phyloP scores from a whole-genome alignment of 2,329 filamentous ascomycete species.

The Pezicula radicicola region DNA sequence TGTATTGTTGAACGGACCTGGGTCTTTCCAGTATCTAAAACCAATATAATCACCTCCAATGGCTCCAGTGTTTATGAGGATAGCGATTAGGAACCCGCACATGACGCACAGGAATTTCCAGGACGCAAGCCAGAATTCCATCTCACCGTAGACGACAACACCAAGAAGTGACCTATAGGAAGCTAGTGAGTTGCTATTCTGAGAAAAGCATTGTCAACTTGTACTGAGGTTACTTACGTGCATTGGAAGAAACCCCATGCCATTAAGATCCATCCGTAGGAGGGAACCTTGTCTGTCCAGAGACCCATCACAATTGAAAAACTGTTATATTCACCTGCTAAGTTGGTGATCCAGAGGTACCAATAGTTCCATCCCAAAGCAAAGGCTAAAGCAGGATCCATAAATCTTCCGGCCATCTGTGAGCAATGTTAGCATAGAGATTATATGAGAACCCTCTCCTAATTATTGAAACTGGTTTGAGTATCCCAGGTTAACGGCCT shows the following conservation, averaged over 20 bases:
- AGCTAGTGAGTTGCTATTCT: too few species aligned
- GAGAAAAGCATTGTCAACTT: too few species aligned
- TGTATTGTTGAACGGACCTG: constrained; percentile 32
- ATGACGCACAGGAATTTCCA: constrained; percentile 48
- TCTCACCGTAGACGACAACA: constrained; percentile 47
- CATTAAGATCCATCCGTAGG: constrained; percentile 43
- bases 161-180: constrained; percentile 33
- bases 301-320: constrained; percentile 77
- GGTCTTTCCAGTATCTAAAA: constrained; percentile 44
- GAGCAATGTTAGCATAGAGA: too few species aligned
- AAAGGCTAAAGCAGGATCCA: constrained; percentile 44
- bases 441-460: too few species aligned
- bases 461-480: too few species aligned
- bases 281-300: constrained; percentile 48
- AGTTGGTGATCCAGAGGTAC: constrained; percentile 67
- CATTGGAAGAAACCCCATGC: constrained; percentile 41
- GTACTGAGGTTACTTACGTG: too few species aligned
- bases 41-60: constrained; percentile 46
- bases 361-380: constrained; percentile 48
- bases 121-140: constrained; percentile 48
- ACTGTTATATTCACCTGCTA: constrained; percentile 81
- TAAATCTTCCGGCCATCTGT: constrained; percentile 38
- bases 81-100: constrained; percentile 60
- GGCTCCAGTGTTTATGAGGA: constrained; percentile 51
- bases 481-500: too few species aligned